A percentile compares a stretch with the other conserved stretches of the same genome.
Conservation (phyloP, 306 rosid genomes). For the Senna tora region DNA sequence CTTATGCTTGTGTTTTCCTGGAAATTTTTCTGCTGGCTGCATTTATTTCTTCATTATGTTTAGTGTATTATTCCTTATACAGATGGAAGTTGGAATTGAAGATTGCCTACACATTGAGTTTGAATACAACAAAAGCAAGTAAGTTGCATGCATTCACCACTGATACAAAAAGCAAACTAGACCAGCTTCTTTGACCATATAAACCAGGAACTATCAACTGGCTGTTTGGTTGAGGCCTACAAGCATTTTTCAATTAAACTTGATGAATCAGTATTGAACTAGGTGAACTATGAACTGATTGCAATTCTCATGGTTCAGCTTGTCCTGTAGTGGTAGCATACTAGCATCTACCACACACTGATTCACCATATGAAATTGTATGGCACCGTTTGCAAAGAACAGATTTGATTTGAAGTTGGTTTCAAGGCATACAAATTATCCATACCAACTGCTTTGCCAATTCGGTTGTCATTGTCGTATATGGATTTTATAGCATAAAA, state of each 20-base stretch:
- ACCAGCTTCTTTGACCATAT: background rate
- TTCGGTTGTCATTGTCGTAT: background rate
- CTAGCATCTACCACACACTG: background rate
- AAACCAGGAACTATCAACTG: constrained; percentile 20
- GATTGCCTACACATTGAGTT: constrained; percentile 98
- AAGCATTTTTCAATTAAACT: background rate
- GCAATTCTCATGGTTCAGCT: background rate
- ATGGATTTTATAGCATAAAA: background rate
- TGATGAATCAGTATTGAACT: background rate
- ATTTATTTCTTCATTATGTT: constrained; percentile 31
- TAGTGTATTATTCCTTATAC: constrained; percentile 40
- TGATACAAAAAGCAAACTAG: background rate
- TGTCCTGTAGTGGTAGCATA: constrained; percentile 9
- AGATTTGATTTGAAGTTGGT: background rate
- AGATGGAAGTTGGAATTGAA: constrained; percentile 99
- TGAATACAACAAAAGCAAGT: constrained; percentile 76
- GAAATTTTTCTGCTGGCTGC: constrained; percentile 23
- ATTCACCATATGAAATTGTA: background rate
- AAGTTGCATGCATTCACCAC: background rate
- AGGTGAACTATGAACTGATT: background rate
- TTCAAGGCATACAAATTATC: background rate
- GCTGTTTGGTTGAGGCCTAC: background rate
- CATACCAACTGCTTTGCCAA: background rate
- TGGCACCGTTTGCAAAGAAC: background rate
- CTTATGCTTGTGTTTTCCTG: constrained; percentile 32